Conservation (phyloP, 2,329 filamentous ascomycete genomes). For the Colletotrichum sp. region DNA sequence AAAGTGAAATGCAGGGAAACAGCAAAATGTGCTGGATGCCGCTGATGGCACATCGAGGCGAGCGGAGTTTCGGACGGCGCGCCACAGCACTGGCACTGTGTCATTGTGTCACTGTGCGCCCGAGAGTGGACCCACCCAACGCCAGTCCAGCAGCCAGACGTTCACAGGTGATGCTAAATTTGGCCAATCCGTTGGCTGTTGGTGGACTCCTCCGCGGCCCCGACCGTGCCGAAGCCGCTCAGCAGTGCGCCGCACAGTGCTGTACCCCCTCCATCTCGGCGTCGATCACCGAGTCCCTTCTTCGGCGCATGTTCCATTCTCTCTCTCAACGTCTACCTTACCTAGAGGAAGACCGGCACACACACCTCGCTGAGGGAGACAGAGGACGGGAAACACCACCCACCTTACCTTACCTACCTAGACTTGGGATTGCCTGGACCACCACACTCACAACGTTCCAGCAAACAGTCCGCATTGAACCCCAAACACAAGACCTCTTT, state of each 20-base stretch:
- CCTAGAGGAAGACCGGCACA: background rate
- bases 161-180: background rate
- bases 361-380: background rate
- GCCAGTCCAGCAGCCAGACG: background rate
- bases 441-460: slow-evolving; percentile 4
- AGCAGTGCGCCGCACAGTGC: slow-evolving; percentile 1
- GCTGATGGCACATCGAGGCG: background rate
- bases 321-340: background rate
- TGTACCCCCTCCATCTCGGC: background rate
- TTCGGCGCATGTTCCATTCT: background rate
- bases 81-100: background rate
- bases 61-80: background rate
- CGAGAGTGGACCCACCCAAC: background rate
- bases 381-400: background rate
- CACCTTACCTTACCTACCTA: background rate
- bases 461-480: slow-evolving; percentile 6
- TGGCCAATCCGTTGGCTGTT: background rate
- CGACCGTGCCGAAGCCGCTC: slow-evolving; percentile 3
- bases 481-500: slow-evolving; percentile 14
- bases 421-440: background rate
- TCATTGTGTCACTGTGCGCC: background rate
- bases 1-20: background rate
- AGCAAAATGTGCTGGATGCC: background rate
- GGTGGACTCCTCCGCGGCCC: background rate
- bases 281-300: background rate